Conservation (phyloP, 139 green algal genomes). For the Helicosporidium sp. region DNA sequence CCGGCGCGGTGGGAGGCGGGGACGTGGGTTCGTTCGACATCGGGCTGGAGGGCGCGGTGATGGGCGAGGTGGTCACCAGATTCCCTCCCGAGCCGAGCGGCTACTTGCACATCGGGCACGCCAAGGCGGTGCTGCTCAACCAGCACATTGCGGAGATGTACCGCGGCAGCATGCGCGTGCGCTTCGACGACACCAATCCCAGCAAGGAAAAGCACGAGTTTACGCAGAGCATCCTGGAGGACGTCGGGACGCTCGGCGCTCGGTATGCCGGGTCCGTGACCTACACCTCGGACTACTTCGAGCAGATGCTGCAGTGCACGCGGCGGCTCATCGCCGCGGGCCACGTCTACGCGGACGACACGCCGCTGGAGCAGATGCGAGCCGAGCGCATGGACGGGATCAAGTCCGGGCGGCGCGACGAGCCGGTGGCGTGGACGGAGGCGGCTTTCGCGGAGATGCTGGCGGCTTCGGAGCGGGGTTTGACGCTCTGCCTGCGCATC, state of each 20-base stretch:
- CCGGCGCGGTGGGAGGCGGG: constrained; percentile 12
- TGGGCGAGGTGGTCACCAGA: constrained; percentile 82
- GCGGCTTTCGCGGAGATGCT: constrained; percentile 77
- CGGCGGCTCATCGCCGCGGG: constrained; percentile 72
- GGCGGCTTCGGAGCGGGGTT: constrained; percentile 44
- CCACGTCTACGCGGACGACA: constrained; percentile 87
- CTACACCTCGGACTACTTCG: constrained; percentile 87
- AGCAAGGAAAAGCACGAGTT: constrained; percentile 90
- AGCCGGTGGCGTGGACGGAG: background rate
- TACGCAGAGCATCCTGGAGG: constrained; percentile 83
- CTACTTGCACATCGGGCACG: constrained; percentile 91
- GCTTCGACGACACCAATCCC: constrained; percentile 99
- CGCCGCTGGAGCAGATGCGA: constrained; percentile 72
- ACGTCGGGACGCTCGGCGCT: constrained; percentile 67
- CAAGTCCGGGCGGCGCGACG: constrained; percentile 14
- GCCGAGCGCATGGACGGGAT: constrained; percentile 68
- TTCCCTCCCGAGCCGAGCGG: constrained; percentile 93
- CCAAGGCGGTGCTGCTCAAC: constrained; percentile 75
- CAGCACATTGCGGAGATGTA: constrained; percentile 82
- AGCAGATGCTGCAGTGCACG: constrained; percentile 43
- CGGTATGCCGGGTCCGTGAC: constrained; percentile 44
- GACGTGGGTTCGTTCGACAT: constrained; percentile 63
- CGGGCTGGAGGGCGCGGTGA: constrained; percentile 43
- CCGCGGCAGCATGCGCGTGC: constrained; percentile 63
- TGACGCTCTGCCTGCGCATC: constrained; percentile 64